Evolutionary conservation across 352 stramenopile genomes (phyloP).

Genomic region (Plasmopara muralis): DNA sequence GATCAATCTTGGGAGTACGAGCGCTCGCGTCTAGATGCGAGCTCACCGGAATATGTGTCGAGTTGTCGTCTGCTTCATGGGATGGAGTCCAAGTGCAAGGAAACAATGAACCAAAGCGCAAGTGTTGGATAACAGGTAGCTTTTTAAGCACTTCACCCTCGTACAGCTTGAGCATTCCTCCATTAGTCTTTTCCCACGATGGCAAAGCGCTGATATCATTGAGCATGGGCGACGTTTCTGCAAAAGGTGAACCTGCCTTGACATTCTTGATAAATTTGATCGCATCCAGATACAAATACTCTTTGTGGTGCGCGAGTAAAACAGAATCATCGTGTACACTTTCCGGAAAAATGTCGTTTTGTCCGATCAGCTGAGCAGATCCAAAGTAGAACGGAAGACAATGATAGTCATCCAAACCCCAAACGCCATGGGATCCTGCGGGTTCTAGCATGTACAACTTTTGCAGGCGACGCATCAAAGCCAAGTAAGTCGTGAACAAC

Average conservation of each 20-base stretch:
- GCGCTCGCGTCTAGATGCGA: conserved; percentile 53
- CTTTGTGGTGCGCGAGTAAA: conserved; percentile 46
- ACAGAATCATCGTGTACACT: conserved; percentile 69
- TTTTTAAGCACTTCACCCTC: conserved; percentile 97
- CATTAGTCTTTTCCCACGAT: conserved; percentile 90
- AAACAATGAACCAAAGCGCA: conserved; percentile 95
- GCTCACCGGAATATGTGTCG: conserved; percentile 48
- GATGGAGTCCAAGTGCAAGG: conserved; percentile 74
- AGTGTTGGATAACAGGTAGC: conserved; percentile 96
- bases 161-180: conserved; percentile 87
- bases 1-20: conserved; percentile 61
- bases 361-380: conserved; percentile 89
- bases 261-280: conserved; percentile 90
- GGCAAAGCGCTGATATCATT: conserved; percentile 88
- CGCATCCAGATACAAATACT: conserved; percentile 91
- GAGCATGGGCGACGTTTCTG: conserved; percentile 91
- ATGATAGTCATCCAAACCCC: conserved; percentile 99
- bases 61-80: conserved; percentile 39
- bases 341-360: conserved; percentile 60
- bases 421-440: conserved; percentile 97
- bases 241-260: conserved; percentile 87
- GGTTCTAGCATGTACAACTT: conserved; percentile 97
- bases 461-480: conserved; percentile 91
- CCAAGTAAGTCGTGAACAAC: conserved; percentile 92
- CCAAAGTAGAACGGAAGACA: conserved; percentile 98